A percentile compares a stretch with the other conserved stretches of the same genome.
These are phyloP conservation scores for Yarrowia phangngaensis DNA, from an alignment of 805 yeast species.

Conservation along the genomic window DNA sequence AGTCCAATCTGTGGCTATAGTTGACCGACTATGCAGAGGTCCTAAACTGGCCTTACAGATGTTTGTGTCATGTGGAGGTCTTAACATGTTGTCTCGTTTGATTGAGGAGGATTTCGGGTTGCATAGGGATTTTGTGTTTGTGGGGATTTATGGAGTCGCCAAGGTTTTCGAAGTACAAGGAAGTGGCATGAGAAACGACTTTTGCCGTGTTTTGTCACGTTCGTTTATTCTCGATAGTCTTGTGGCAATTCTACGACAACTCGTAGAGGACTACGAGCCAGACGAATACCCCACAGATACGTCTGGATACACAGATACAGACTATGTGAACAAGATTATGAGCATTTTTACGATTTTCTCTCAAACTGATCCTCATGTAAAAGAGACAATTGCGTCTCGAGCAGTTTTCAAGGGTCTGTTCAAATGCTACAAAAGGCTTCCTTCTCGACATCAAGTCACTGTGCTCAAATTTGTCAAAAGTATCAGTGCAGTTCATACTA, in stretches of 20 bases:
- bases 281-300: slow-evolving; percentile 29
- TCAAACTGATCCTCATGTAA: slow-evolving; percentile 47
- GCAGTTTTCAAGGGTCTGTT: slow-evolving; percentile 40
- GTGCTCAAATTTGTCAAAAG: slow-evolving; percentile 46
- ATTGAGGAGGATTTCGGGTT: slow-evolving; percentile 47
- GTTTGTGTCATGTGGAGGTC: slow-evolving; percentile 49
- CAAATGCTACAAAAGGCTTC: slow-evolving; percentile 33
- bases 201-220: slow-evolving; percentile 47
- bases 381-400: slow-evolving; percentile 34
- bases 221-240: slow-evolving; percentile 43
- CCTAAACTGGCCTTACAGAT: slow-evolving; percentile 43
- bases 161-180: slow-evolving; percentile 42
- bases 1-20: slow-evolving; percentile 30
- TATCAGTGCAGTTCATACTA: slow-evolving; percentile 35
- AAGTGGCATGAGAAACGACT: slow-evolving; percentile 42
- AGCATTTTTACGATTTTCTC: slow-evolving; percentile 45
- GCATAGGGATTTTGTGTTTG: slow-evolving; percentile 44
- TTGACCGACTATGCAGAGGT: slow-evolving; percentile 34
- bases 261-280: slow-evolving; percentile 26
- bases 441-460: slow-evolving; percentile 40
- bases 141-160: slow-evolving; percentile 45
- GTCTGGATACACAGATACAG: slow-evolving; percentile 28
- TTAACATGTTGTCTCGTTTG: slow-evolving; percentile 45
- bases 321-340: slow-evolving; percentile 40
- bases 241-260: slow-evolving; percentile 41